Conservation (phyloP, 23 red algal genomes). For the Gracilaria vermiculophylla region DNA sequence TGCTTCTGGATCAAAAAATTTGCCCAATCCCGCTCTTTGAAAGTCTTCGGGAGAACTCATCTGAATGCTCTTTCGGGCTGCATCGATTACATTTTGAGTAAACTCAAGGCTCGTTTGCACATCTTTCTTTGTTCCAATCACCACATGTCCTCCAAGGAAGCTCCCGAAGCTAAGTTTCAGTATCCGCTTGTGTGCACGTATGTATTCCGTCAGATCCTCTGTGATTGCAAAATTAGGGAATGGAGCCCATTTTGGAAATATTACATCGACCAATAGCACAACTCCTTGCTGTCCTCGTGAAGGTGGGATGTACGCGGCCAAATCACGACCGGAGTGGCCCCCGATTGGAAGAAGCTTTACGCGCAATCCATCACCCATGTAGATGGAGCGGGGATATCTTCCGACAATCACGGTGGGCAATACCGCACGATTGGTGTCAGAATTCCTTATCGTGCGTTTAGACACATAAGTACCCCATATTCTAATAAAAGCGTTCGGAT, state of each 20-base stretch:
- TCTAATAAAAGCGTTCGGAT: not conserved
- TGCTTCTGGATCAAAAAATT: not conserved
- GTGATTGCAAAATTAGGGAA: conserved; percentile 22
- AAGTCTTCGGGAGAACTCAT: not conserved
- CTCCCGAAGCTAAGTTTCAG: conserved; percentile 4
- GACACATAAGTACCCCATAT: conserved; percentile 20
- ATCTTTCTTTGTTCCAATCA: not conserved
- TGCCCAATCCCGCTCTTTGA: not conserved
- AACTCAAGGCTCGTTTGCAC: conserved; percentile 16
- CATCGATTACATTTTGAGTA: conserved; percentile 10
- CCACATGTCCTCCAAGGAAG: conserved; percentile 22
- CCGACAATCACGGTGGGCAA: not conserved
- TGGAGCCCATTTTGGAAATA: conserved; percentile 19
- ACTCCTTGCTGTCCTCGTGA: not conserved
- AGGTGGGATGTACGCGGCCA: conserved; percentile 29
- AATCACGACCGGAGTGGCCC: conserved; percentile 13
- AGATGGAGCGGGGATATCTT: not conserved
- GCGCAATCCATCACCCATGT: not conserved
- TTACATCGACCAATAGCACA: conserved; percentile 27
- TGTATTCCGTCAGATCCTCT: conserved; percentile 6
- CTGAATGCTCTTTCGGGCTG: not conserved
- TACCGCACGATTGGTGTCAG: not conserved
- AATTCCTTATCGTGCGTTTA: not conserved
- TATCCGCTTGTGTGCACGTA: not conserved
- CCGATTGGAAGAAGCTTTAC: not conserved